phyloP scores from a whole-genome alignment of 352 stramenopile species.

The Phytophthora fragariaefolia region DNA sequence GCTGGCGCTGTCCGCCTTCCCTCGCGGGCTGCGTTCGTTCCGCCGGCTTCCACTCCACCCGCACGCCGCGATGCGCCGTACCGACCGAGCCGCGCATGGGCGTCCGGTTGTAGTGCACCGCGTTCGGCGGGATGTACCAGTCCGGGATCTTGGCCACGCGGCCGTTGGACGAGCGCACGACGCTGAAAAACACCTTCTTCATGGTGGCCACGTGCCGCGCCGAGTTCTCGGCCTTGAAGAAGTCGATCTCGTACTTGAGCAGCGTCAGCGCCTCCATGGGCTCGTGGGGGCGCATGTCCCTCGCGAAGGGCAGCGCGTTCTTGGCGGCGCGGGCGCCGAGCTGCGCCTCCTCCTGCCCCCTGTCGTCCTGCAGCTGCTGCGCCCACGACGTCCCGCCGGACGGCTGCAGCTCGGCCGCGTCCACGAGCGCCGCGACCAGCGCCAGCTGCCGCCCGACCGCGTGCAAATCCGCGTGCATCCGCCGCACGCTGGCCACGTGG shows the following conservation, averaged over 20 bases:
- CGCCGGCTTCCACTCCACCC: constrained; percentile 21
- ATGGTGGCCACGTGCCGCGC: constrained; percentile 36
- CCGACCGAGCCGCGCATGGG: constrained; percentile 20
- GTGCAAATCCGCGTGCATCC: constrained; percentile 23
- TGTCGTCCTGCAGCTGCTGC: constrained; percentile 12
- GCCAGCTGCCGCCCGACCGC: constrained; percentile 3
- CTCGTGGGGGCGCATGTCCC: constrained; percentile 36
- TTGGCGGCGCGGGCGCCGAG: constrained; percentile 27
- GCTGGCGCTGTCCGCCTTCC: not conserved
- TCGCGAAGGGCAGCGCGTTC: constrained; percentile 36
- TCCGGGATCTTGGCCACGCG: constrained; percentile 39
- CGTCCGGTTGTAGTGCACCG: constrained; percentile 23
- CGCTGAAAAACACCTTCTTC: constrained; percentile 44
- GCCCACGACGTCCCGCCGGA: constrained; percentile 17
- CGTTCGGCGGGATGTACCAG: constrained; percentile 37
- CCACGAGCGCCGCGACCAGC: constrained; percentile 2
- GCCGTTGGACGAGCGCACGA: constrained; percentile 40
- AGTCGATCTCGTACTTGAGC: constrained; percentile 46
- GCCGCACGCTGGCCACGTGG: constrained; percentile 32
- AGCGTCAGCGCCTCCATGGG: constrained; percentile 46
- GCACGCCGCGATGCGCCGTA: constrained; percentile 17
- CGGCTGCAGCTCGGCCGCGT: too few species aligned
- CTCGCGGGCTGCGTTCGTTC: constrained; percentile 14
- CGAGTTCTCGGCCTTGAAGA: constrained; percentile 32
- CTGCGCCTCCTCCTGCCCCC: constrained; percentile 22